These are phyloP conservation scores for Annulohypoxylon truncatum DNA, from an alignment of 2,329 filamentous ascomycete genomes.

Conservation along the genomic window DNA sequence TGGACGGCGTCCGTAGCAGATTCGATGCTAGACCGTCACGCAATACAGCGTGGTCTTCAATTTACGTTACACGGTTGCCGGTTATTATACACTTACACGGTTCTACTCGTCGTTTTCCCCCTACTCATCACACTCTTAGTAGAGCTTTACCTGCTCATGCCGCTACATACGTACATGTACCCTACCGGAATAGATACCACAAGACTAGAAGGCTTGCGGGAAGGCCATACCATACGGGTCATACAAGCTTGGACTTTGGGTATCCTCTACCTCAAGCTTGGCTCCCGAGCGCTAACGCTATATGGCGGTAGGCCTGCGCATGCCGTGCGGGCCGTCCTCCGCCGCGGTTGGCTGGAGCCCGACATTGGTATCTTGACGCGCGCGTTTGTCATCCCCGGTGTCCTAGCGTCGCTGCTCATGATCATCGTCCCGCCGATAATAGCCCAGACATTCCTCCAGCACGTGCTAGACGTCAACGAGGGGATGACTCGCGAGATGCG, in stretches of 20 bases:
- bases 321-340: constrained; percentile 79
- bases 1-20: constrained; percentile 47
- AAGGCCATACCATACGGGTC: constrained; percentile 79
- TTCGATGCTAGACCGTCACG: constrained; percentile 49
- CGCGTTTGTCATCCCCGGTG: constrained; percentile 83
- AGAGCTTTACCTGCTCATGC: constrained; percentile 89
- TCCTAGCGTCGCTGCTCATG: constrained; percentile 70
- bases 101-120: constrained; percentile 83
- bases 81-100: constrained; percentile 79
- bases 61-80: constrained; percentile 52
- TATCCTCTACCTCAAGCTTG: constrained; percentile 87
- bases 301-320: constrained; percentile 76
- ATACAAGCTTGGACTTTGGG: constrained; percentile 96
- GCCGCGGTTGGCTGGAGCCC: constrained; percentile 81
- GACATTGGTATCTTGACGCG: constrained; percentile 83
- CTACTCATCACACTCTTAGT: constrained; percentile 81
- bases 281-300: constrained; percentile 74
- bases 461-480: constrained; percentile 40
- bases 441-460: constrained; percentile 62
- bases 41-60: constrained; percentile 47
- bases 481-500: constrained; percentile 44
- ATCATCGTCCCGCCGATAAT: constrained; percentile 73
- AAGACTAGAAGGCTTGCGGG: constrained; percentile 46
- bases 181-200: constrained; percentile 43
- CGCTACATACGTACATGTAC: constrained; percentile 82